Percentiles rank a stretch among this genome's conserved stretches.
Evolutionary conservation across 2,329 filamentous ascomycete species (phyloP).

Genomic region (Cryphonectria japonica): DNA sequence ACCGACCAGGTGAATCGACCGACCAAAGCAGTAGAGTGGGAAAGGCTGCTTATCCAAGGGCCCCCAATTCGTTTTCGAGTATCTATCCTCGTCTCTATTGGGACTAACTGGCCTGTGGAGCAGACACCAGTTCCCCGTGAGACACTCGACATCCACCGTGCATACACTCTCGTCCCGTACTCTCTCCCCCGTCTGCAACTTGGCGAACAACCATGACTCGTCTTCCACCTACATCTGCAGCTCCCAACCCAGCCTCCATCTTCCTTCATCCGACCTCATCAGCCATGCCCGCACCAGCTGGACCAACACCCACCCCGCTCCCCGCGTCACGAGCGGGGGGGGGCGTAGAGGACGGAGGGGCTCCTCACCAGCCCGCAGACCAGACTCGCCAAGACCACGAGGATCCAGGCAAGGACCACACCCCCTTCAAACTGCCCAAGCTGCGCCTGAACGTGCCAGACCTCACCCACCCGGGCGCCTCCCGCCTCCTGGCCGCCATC

Average conservation of each 20-base stretch:
- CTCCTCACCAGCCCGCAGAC: not conserved
- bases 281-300: slow-evolving; percentile 29
- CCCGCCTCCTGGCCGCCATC: slow-evolving; percentile 68
- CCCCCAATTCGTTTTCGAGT: not conserved
- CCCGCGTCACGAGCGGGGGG: slow-evolving; percentile 20
- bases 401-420: not conserved
- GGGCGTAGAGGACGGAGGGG: not conserved
- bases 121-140: not conserved
- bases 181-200: not conserved
- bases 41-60: not conserved
- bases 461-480: slow-evolving; percentile 61
- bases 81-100: not conserved
- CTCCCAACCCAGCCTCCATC: slow-evolving; percentile 36
- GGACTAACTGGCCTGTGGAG: not conserved
- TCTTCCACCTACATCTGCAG: slow-evolving; percentile 38
- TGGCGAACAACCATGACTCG: slow-evolving; percentile 17
- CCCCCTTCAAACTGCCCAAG: slow-evolving; percentile 52
- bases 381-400: slow-evolving; percentile 17
- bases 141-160: not conserved
- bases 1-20: not conserved
- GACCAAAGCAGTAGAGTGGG: not conserved
- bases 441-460: slow-evolving; percentile 64
- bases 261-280: slow-evolving; percentile 40
- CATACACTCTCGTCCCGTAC: not conserved
- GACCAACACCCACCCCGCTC: slow-evolving; percentile 28